Conservation (phyloP, 1,139 yeast species). For the Candida sp. region DNA sequence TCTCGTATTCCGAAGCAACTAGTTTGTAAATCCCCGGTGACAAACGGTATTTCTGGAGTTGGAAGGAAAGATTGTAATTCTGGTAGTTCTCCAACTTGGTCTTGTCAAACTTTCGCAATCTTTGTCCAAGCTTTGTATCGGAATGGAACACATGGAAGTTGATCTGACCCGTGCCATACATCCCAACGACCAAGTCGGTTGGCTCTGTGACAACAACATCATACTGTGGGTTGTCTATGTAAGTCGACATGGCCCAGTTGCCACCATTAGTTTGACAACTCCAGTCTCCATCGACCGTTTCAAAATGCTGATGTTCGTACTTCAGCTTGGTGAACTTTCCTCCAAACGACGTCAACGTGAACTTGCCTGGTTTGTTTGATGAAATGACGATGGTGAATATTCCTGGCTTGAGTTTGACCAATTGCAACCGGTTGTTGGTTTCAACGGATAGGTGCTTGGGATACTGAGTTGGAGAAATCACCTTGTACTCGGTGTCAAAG, state of each 20-base stretch:
- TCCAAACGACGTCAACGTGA: slow-evolving; percentile 36
- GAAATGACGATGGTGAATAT: slow-evolving; percentile 32
- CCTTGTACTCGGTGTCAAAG: slow-evolving; percentile 29
- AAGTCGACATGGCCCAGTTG: slow-evolving; percentile 53
- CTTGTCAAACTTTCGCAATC: slow-evolving; percentile 31
- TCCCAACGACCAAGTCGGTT: slow-evolving; percentile 23
- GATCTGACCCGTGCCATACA: slow-evolving; percentile 25
- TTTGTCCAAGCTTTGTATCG: slow-evolving; percentile 18
- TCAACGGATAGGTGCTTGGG: slow-evolving; percentile 22
- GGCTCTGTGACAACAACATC: slow-evolving; percentile 25
- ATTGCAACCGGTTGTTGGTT: slow-evolving; percentile 34
- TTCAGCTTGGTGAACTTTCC: slow-evolving; percentile 28
- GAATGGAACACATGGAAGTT: slow-evolving; percentile 47
- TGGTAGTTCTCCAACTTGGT: slow-evolving; percentile 31
- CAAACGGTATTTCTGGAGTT: slow-evolving; percentile 20
- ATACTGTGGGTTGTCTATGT: slow-evolving; percentile 68
- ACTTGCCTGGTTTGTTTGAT: slow-evolving; percentile 28
- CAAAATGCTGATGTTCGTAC: slow-evolving; percentile 22
- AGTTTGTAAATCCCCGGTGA: slow-evolving; percentile 41
- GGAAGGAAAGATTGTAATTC: slow-evolving; percentile 26
- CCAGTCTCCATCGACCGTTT: slow-evolving; percentile 52
- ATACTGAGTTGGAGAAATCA: slow-evolving; percentile 33
- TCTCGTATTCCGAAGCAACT: slow-evolving; percentile 35
- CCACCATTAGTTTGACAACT: slow-evolving; percentile 55
- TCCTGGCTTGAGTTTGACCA: slow-evolving; percentile 27